Evolutionary conservation across 306 rosid genomes (phyloP).

Genomic region (Quercus rubra): DNA sequence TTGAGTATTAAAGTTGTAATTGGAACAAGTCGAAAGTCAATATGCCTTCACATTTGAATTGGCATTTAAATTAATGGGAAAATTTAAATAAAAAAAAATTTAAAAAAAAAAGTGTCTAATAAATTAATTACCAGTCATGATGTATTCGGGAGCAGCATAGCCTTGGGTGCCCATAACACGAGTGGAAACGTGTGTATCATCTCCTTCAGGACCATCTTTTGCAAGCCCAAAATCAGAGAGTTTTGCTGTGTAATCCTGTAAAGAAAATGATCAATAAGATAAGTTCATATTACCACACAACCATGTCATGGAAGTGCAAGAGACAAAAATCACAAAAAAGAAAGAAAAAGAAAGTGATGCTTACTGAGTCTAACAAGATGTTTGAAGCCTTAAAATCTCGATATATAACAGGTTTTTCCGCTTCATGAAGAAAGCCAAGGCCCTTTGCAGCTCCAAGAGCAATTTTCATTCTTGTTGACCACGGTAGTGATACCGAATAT

Average conservation of each 20-base stretch:
- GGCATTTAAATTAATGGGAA: no score
- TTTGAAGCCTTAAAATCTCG: slow-evolving; percentile 95
- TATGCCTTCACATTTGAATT: no score
- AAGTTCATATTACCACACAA: background rate
- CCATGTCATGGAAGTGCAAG: background rate
- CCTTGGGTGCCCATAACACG: slow-evolving; percentile 97
- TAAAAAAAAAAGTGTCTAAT: no score
- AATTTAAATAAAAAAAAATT: no score
- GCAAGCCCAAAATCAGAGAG: slow-evolving; percentile 97
- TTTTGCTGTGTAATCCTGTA: slow-evolving; percentile 74
- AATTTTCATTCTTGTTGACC: slow-evolving; percentile 96
- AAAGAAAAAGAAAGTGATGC: background rate
- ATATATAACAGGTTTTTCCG: slow-evolving; percentile 80
- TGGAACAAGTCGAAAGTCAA: background rate
- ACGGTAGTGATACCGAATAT: slow-evolving; percentile 65
- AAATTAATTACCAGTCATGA: slow-evolving; percentile 73
- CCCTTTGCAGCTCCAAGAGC: slow-evolving; percentile 97
- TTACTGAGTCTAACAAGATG: slow-evolving; percentile 83
- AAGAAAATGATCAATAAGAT: background rate
- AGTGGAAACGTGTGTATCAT: slow-evolving; percentile 93
- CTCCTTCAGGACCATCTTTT: slow-evolving; percentile 97
- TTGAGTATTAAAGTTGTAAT: background rate
- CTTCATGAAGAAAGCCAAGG: slow-evolving; percentile 78
- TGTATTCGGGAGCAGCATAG: slow-evolving; percentile 90
- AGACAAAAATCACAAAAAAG: background rate